These are phyloP conservation scores for Fusarium avenaceum DNA, from an alignment of 2,329 filamentous ascomycete genomes.

Conservation along the genomic window DNA sequence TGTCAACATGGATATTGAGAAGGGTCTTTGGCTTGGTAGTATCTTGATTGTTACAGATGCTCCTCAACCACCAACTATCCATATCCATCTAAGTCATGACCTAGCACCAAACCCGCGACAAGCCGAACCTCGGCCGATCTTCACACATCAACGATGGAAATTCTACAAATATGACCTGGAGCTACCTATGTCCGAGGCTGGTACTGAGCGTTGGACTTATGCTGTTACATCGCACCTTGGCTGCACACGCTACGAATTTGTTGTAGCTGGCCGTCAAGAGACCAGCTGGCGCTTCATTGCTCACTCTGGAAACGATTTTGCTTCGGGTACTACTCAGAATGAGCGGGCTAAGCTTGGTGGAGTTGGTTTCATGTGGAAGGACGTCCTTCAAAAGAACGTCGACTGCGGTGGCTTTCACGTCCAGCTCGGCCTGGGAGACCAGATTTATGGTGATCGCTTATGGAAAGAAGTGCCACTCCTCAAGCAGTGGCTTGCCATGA, in stretches of 20 bases:
- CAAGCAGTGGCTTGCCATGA: constrained; percentile 95
- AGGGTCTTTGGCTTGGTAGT: constrained; percentile 90
- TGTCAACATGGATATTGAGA: constrained; percentile 96
- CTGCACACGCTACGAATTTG: constrained; percentile 97
- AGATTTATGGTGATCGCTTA: constrained; percentile 93
- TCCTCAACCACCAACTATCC: constrained; percentile 93
- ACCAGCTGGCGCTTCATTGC: constrained; percentile 96
- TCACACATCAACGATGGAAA: constrained; percentile 91
- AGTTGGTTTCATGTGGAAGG: constrained; percentile 98
- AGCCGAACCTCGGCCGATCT: constrained; percentile 84
- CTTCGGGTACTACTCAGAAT: constrained; percentile 85
- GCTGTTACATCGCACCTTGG: constrained; percentile 96
- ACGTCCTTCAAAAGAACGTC: constrained; percentile 96
- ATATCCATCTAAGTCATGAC: constrained; percentile 91
- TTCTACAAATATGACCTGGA: constrained; percentile 97
- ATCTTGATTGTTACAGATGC: constrained; percentile 94
- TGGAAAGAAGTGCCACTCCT: constrained; percentile 96
- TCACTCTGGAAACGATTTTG: constrained; percentile 96
- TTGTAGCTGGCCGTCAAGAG: constrained; percentile 91
- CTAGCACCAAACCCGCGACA: constrained; percentile 93
- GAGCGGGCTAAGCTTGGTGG: constrained; percentile 90
- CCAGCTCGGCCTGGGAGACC: constrained; percentile 90
- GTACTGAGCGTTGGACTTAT: constrained; percentile 92
- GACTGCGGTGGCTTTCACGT: constrained; percentile 97
- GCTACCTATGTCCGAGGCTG: constrained; percentile 85